A percentile compares a stretch with the other conserved stretches of the same genome.
Conservation (phyloP, 805 yeast species). For the Kluyveromyces dobzhanskii region DNA sequence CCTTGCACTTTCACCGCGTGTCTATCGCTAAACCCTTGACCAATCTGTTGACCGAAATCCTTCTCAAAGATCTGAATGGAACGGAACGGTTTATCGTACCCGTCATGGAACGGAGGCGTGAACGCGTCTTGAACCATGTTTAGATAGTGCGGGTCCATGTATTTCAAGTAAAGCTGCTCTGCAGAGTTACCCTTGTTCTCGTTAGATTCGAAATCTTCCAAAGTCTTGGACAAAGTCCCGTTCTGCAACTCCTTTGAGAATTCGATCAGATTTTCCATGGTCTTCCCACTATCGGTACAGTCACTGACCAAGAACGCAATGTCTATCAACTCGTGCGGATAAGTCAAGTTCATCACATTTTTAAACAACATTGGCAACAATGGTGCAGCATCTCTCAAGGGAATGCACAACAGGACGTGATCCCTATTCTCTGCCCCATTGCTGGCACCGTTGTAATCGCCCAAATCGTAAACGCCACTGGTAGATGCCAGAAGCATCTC, state of each 20-base stretch:
- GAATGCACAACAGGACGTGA: slow-evolving; percentile 60
- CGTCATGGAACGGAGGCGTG: slow-evolving; percentile 55
- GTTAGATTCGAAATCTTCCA: slow-evolving; percentile 33
- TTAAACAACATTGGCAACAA: slow-evolving; percentile 78
- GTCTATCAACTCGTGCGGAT: slow-evolving; percentile 73
- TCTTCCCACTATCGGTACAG: slow-evolving; percentile 58
- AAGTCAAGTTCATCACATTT: slow-evolving; percentile 78
- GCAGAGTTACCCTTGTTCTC: slow-evolving; percentile 40
- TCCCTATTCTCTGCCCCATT: slow-evolving; percentile 48
- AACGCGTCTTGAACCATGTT: slow-evolving; percentile 51
- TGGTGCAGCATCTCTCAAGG: slow-evolving; percentile 69
- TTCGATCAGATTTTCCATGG: slow-evolving; percentile 56
- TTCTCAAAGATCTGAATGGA: slow-evolving; percentile 72
- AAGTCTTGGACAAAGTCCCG: slow-evolving; percentile 47
- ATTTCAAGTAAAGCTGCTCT: slow-evolving; percentile 53
- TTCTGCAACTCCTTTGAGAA: slow-evolving; percentile 62
- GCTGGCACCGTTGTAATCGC: slow-evolving; percentile 44
- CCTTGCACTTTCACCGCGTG: slow-evolving; percentile 85
- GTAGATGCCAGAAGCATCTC: slow-evolving; percentile 37
- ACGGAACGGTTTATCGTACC: slow-evolving; percentile 62
- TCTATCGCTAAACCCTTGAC: slow-evolving; percentile 77
- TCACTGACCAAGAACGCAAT: slow-evolving; percentile 75
- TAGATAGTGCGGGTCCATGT: slow-evolving; percentile 61
- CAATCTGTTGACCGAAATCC: slow-evolving; percentile 77
- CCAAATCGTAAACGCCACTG: slow-evolving; percentile 56